A percentile compares a stretch with the other conserved stretches of the same genome.
Evolutionary conservation across 106 monocot species (phyloP).

Genomic region (Acorus calamus): DNA sequence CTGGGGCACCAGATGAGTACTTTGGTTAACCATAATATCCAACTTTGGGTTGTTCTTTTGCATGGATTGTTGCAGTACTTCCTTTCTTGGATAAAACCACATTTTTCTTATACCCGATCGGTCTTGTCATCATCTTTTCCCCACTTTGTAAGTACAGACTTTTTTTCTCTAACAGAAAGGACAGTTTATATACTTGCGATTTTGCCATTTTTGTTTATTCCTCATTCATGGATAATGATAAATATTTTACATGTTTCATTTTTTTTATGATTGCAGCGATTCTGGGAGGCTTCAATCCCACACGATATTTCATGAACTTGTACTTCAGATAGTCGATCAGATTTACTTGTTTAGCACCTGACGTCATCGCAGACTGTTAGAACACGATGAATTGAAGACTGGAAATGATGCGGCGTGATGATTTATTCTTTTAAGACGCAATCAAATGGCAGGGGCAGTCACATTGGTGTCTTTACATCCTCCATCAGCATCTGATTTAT

Average conservation of each 20-base stretch:
- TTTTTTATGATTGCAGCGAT: constrained; percentile 47
- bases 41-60: neutral
- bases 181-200: too few species aligned
- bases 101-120: constrained; percentile 97
- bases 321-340: constrained; percentile 51
- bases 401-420: too few species aligned
- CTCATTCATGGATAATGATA: neutral
- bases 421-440: too few species aligned
- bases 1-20: too few species aligned
- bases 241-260: neutral
- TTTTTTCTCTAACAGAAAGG: too few species aligned
- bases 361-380: too few species aligned
- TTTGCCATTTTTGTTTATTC: neutral
- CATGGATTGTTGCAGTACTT: constrained; percentile 45
- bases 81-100: constrained; percentile 97
- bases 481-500: too few species aligned
- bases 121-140: constrained; percentile 75
- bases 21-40: too few species aligned
- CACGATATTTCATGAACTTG: constrained; percentile 77
- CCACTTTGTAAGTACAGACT: constrained; percentile 59
- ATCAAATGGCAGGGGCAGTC: too few species aligned
- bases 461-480: too few species aligned
- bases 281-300: constrained; percentile 87
- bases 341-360: neutral
- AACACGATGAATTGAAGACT: too few species aligned